Evolutionary conservation across 495 filamentous ascomycete genomes (phyloP), one percentile per base, ranked within the genome.

Genomic region (Aspergillus sclerotiicarbonarius): DNA sequence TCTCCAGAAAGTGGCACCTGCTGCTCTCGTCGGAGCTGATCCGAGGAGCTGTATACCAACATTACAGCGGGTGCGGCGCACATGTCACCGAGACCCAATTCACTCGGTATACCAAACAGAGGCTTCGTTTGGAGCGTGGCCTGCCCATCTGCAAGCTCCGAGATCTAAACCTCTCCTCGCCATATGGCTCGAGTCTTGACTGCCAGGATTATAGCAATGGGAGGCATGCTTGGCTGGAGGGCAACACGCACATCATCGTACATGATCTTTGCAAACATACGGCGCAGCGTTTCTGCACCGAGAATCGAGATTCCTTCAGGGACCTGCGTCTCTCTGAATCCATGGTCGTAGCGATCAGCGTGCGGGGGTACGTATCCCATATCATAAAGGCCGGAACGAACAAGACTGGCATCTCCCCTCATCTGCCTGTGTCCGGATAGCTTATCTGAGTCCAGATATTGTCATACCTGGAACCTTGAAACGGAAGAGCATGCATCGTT

Each of bases 1-100:
- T 77, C 30, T 75, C 69, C 3, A 69, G 59, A 61, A 57, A 51
- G 57, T 77, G 74, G 74, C 31, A 64, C 9, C 18, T 59, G 19
- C 21, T 71, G 6, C 58, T 76, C 8, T 70, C 69, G n/a, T 72
- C 68, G 0, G 47, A 57, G 4, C 7, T 51, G 8, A 53, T 67
- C 50, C 62, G 63, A 20, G 31, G 44, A 30, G 41, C 59, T 8
- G 55, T 63, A 8, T 53, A 63, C 56, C 56, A 53, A 13, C 46
- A 32, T 49, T 62, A 66, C 47, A 44, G 41, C n/a, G 43, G 61
- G 51, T 58, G 15, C 37, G 56, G 37, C 45, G 16, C 47, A 1
- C 16, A 19, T 31, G 19, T 54, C 13, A 21, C 35, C 3, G 15
- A 19, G 10, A 37, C 43, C 30, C 45, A 32, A 1, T 63, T 71